Evolutionary conservation across 225 moss, liverwort and hornwort genomes (phyloP).

Genomic region (Thuidium tamariscinum): DNA sequence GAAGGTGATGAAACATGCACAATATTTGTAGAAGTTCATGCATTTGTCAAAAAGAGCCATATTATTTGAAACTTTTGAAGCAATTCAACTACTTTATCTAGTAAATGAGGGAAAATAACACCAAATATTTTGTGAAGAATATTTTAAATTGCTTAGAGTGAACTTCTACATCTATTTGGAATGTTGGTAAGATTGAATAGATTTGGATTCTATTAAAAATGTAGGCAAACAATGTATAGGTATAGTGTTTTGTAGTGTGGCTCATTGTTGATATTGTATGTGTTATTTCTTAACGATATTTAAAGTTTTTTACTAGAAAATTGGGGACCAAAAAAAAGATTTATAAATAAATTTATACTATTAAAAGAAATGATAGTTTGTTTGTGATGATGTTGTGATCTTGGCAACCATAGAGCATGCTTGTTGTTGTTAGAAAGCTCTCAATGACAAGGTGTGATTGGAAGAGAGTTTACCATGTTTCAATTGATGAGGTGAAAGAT

Average conservation of each 20-base stretch:
- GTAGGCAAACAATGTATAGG: neutral
- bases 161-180: neutral
- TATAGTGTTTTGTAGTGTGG: neutral
- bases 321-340: neutral
- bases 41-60: neutral
- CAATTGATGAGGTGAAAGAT: too few relatives aligned
- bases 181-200: neutral
- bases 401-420: rapidly evolving
- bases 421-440: too few relatives aligned
- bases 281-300: neutral
- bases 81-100: neutral
- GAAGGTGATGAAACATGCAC: too few relatives aligned
- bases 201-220: neutral
- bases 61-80: neutral
- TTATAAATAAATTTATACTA: neutral
- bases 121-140: neutral
- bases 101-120: neutral
- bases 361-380: neutral
- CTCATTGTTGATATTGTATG: neutral
- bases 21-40: neutral
- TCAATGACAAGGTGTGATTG: too few relatives aligned
- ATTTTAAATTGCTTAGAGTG: neutral
- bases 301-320: neutral
- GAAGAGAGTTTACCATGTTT: too few relatives aligned
- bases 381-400: too few relatives aligned